Conservation (phyloP, 441 rosid genomes). For the Sinapis alba region DNA sequence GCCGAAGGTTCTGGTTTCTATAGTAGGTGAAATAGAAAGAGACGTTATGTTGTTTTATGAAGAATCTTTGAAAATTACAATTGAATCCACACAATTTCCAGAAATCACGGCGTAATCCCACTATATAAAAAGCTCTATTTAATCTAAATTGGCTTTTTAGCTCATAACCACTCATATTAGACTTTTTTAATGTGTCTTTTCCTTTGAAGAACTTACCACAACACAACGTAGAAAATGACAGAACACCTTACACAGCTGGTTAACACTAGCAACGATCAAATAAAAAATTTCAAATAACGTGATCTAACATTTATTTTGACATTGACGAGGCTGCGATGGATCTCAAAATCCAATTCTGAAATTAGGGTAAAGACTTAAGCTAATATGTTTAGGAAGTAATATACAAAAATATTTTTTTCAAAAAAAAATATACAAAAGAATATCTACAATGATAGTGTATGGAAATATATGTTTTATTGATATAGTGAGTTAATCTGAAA, state of each 20-base stretch:
- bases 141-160: constrained; percentile 16
- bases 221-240: constrained; percentile 36
- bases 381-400: no score
- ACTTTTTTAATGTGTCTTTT: constrained; percentile 39
- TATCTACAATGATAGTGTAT: no score
- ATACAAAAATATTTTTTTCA: no score
- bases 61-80: constrained; percentile 13
- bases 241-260: constrained; percentile 62
- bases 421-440: no score
- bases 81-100: constrained; percentile 35
- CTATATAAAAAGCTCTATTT: constrained; percentile 32
- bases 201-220: not conserved
- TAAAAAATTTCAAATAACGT: constrained; percentile 31
- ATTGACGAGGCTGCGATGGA: constrained; percentile 39
- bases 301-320: constrained; percentile 47
- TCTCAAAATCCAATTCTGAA: no score
- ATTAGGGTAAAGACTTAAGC: no score
- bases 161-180: constrained; percentile 62
- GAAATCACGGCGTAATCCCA: constrained; percentile 50
- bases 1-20: constrained; percentile 5
- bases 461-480: no score
- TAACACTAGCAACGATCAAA: constrained; percentile 57
- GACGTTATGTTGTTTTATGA: constrained; percentile 3
- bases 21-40: constrained; percentile 22
- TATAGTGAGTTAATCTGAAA: no score